Evolutionary conservation across 1,139 yeast genomes (phyloP).

Genomic region (Nakaseomyces nivariensis): DNA sequence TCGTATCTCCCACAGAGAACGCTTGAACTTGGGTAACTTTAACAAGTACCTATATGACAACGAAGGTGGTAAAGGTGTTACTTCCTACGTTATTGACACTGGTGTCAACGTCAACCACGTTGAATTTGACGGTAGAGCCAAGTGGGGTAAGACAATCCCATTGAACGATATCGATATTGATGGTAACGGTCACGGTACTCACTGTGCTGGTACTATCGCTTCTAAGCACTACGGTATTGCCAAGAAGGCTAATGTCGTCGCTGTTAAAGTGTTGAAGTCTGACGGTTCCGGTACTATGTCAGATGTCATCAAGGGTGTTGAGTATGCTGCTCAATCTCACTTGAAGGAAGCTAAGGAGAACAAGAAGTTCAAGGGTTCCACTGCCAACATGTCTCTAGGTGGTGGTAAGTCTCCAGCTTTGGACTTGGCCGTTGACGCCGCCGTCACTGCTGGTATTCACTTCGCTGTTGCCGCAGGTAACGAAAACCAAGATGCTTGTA

Average conservation of each 20-base stretch:
- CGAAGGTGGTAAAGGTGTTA: conserved; percentile 84
- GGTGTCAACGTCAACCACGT: conserved; percentile 75
- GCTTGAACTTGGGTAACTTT: conserved; percentile 64
- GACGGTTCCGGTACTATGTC: conserved; percentile 76
- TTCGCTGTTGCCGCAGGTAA: conserved; percentile 89
- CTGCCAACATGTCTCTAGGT: conserved; percentile 86
- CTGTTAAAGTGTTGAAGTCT: conserved; percentile 67
- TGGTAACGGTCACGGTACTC: conserved; percentile 88
- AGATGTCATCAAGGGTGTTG: conserved; percentile 74
- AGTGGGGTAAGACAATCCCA: conserved; percentile 90
- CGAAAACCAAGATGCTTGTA: conserved; percentile 77
- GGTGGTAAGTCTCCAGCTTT: conserved; percentile 79
- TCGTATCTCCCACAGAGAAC: conserved; percentile 80
- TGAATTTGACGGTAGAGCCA: conserved; percentile 86
- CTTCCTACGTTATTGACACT: conserved; percentile 79
- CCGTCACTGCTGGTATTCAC: conserved; percentile 69
- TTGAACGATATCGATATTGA: conserved; percentile 71
- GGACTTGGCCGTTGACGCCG: conserved; percentile 76
- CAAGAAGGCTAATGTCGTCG: conserved; percentile 62
- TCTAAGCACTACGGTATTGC: conserved; percentile 71
- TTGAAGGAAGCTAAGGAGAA: conserved; percentile 43
- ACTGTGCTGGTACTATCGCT: conserved; percentile 80
- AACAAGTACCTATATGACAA: conserved; percentile 78
- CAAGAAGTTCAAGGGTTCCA: conserved; percentile 64
- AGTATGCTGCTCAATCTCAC: conserved; percentile 62